Conservation (phyloP, 208 protist species). For the Leishmania lainsoni region DNA sequence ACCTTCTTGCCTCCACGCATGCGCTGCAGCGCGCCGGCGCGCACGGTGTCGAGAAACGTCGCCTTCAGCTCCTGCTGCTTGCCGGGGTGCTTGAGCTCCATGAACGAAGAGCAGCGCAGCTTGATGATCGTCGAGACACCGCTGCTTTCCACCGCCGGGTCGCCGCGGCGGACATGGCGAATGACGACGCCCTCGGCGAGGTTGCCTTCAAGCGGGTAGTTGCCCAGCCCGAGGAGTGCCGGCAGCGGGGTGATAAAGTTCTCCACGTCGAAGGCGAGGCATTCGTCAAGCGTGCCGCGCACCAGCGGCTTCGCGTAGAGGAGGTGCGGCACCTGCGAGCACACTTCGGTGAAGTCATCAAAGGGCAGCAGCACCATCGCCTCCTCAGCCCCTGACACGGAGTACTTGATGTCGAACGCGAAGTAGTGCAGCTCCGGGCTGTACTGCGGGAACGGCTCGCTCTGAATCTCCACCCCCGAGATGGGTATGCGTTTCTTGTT, state of each 20-base stretch:
- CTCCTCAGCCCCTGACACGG: constrained; percentile 71
- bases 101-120: constrained; percentile 85
- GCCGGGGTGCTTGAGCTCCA: constrained; percentile 90
- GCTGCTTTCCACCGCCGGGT: constrained; percentile 61
- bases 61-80: constrained; percentile 91
- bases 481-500: constrained; percentile 84
- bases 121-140: constrained; percentile 89
- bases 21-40: constrained; percentile 65
- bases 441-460: constrained; percentile 89
- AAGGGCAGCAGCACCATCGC: constrained; percentile 78
- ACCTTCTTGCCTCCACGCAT: constrained; percentile 52
- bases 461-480: constrained; percentile 77
- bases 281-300: constrained; percentile 80
- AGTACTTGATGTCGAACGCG: constrained; percentile 89
- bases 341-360: constrained; percentile 82
- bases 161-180: constrained; percentile 75
- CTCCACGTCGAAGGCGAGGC: constrained; percentile 89
- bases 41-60: constrained; percentile 87
- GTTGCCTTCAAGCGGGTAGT: constrained; percentile 89
- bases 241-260: constrained; percentile 86
- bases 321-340: constrained; percentile 66
- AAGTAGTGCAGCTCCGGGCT: constrained; percentile 89
- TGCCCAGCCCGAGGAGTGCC: constrained; percentile 81
- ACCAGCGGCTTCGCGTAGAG: constrained; percentile 79
- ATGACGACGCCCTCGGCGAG: constrained; percentile 90